phyloP scores from a whole-genome alignment of 2,329 filamentous ascomycete species.

The Penicillium fuscoglaucum region DNA sequence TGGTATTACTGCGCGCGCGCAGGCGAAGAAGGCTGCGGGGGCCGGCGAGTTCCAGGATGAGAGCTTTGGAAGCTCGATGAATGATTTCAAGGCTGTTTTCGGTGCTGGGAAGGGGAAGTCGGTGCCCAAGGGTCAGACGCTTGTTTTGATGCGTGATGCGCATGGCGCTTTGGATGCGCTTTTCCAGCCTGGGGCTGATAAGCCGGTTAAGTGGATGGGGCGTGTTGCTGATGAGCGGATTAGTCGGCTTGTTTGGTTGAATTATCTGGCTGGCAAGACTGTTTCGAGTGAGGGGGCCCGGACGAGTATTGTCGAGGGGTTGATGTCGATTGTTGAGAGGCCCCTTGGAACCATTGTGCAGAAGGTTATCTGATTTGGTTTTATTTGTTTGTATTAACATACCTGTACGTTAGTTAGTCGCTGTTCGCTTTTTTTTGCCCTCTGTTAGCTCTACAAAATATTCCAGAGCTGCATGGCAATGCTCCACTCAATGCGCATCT shows the following conservation, averaged over 20 bases:
- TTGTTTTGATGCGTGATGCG: slow-evolving; percentile 69
- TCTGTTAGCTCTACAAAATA: background rate
- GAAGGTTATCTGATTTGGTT: slow-evolving; percentile 56
- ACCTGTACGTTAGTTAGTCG: slow-evolving; percentile 9
- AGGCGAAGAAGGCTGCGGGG: slow-evolving; percentile 44
- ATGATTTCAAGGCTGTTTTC: slow-evolving; percentile 78
- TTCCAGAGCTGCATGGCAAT: background rate
- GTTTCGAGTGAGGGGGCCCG: slow-evolving; percentile 83
- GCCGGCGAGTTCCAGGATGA: slow-evolving; percentile 64
- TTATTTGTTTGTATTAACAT: background rate
- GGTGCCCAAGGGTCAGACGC: slow-evolving; percentile 75
- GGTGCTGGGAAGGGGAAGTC: slow-evolving; percentile 65
- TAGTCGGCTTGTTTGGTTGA: slow-evolving; percentile 79
- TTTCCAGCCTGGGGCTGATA: slow-evolving; percentile 56
- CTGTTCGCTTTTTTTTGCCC: background rate
- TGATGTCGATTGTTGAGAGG: slow-evolving; percentile 83
- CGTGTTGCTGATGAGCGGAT: slow-evolving; percentile 75
- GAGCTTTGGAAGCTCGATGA: slow-evolving; percentile 71
- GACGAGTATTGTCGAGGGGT: slow-evolving; percentile 78
- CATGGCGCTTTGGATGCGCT: slow-evolving; percentile 67
- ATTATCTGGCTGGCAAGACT: slow-evolving; percentile 82
- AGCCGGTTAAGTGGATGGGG: slow-evolving; percentile 62
- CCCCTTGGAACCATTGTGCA: slow-evolving; percentile 84
- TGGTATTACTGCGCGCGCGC: slow-evolving; percentile 72
- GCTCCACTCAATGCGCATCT: slow-evolving; percentile 10